phyloP scores from a whole-genome alignment of 2,329 filamentous ascomycete genomes.

The Alternaria sp. region DNA sequence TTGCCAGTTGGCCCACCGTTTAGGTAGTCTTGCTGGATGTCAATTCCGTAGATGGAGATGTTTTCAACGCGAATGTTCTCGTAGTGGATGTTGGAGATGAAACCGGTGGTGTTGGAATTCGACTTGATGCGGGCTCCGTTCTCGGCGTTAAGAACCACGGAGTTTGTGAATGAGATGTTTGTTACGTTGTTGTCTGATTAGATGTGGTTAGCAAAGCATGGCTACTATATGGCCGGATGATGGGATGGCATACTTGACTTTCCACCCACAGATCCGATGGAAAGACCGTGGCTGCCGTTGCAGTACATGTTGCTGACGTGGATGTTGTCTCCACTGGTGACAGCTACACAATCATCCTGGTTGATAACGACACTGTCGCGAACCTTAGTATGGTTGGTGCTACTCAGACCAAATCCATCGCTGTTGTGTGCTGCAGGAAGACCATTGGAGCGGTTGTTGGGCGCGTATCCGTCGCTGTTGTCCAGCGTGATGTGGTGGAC shows the following conservation, averaged over 20 bases:
- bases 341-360: conserved; percentile 64
- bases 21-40: conserved; percentile 58
- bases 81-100: conserved; percentile 20
- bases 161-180: conserved; percentile 55
- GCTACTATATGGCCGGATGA: not conserved
- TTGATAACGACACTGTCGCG: conserved; percentile 58
- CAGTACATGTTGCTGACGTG: conserved; percentile 49
- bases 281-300: conserved; percentile 61
- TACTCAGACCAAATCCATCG: conserved; percentile 62
- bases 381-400: conserved; percentile 49
- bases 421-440: conserved; percentile 53
- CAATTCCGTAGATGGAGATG: conserved; percentile 56
- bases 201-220: not conserved
- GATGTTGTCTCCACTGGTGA: conserved; percentile 58
- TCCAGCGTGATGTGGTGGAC: conserved; percentile 60
- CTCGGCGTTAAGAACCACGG: conserved; percentile 55
- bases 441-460: conserved; percentile 31
- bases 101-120: conserved; percentile 56
- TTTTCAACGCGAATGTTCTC: conserved; percentile 40
- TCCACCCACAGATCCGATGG: conserved; percentile 62
- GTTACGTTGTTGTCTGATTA: conserved; percentile 37
- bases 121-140: conserved; percentile 65
- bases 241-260: conserved; percentile 17
- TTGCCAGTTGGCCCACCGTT: conserved; percentile 51
- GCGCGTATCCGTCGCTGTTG: conserved; percentile 60